Evolutionary conservation across 345 rosid species (phyloP), one percentile per base, ranked within the genome.

Genomic region (Boechera retrofracta): DNA sequence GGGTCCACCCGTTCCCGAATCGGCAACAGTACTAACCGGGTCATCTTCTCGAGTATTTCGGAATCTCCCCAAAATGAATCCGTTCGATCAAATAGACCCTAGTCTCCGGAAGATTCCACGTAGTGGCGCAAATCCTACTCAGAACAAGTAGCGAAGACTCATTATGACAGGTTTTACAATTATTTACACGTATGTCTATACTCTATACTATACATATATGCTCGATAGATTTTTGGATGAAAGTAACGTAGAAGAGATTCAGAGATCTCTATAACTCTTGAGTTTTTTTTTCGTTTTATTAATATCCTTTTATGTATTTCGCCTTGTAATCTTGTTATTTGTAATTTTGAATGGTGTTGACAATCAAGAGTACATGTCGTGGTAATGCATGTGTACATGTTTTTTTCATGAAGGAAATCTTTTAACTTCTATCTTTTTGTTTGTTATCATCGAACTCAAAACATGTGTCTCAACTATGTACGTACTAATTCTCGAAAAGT

Each of bases 111-210:
- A 10, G 51, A 63, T 63, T 26, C 67, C 67, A 42, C 35, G 10
- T 24, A 63, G 18, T 2, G 67, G 67, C 15, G 67, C 52, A 26
- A 63, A 29, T 63, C 67, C 67, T 63, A 63, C 47, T 26, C 67
- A 63, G 6, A 63, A 63, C 35, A 11, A 63, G 52, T 60, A 36
- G 6, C 45, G 2, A 31, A 57, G 63, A 35, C 8, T 54, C 16
- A 8, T 54, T 54, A 54, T 54, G 5, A 35, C 38, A 57, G 64
- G 38, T 16, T 59, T 13, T 7, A 35, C 53, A 49, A 7, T 7
- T 59, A n/a, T 6, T 8, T 35, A 59, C 38, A 33, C 26, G 28
- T 49, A 18, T 16, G 53, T 48, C 49, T 45, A 45, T 5, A 45
- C 18, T 45, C 6, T 33, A 45, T 15, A 45, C 51, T 45, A 15